phyloP scores from a whole-genome alignment of 2,329 filamentous ascomycete species.

The Raffaelea arxii region DNA sequence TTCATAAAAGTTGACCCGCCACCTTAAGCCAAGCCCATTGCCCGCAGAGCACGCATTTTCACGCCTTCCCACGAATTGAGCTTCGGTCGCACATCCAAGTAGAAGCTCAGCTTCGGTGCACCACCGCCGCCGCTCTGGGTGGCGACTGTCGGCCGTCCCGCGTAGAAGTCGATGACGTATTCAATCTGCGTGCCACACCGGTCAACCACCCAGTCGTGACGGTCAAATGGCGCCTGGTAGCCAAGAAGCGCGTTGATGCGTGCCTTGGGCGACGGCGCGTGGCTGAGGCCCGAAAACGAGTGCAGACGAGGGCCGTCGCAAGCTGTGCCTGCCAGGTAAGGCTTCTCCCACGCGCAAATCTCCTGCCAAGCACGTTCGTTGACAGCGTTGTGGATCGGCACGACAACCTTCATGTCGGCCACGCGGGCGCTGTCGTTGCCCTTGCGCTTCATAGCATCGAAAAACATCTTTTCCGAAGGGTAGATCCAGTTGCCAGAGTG shows the following conservation, averaged over 20 bases:
- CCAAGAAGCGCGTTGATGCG: constrained; percentile 74
- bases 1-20: too few relatives aligned
- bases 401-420: constrained; percentile 79
- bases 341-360: constrained; percentile 80
- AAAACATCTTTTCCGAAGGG: constrained; percentile 94
- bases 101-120: constrained; percentile 42
- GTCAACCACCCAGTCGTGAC: constrained; percentile 96
- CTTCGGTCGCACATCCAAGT: constrained; percentile 59
- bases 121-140: constrained; percentile 21
- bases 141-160: constrained; percentile 45
- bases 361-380: constrained; percentile 94
- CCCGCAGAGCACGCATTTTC: constrained; percentile 51
- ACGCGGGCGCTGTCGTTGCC: constrained; percentile 60
- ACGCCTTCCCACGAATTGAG: constrained; percentile 58
- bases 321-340: constrained; percentile 34
- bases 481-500: constrained; percentile 89
- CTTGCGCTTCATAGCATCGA: constrained; percentile 92
- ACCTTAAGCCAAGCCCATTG: constrained; percentile 38
- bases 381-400: constrained; percentile 96
- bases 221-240: constrained; percentile 87
- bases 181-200: constrained; percentile 77
- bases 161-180: constrained; percentile 98
- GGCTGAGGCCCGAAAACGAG: constrained; percentile 67
- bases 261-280: constrained; percentile 68
- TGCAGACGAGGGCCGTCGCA: constrained; percentile 70